Conservation (phyloP, 75 land plant genomes). For the Cryptomeria japonica region DNA sequence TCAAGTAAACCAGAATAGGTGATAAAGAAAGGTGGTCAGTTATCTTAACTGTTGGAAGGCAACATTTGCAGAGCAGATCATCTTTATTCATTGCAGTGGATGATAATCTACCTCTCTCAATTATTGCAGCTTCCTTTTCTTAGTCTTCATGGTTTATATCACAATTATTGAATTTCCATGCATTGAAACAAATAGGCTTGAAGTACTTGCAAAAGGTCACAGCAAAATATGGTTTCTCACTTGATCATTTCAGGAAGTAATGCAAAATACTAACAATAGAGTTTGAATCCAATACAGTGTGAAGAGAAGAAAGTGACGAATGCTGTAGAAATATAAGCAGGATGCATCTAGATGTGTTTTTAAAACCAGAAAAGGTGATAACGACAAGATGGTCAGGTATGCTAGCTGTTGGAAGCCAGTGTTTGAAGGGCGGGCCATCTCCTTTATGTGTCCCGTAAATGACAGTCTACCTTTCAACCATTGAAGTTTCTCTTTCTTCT, state of each 20-base stretch:
- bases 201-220: slow-evolving; percentile 1
- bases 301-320: neutral
- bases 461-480: slow-evolving; percentile 8
- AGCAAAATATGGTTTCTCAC: neutral
- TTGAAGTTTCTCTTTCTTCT: slow-evolving; percentile 7
- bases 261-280: neutral
- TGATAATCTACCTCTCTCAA: slow-evolving; percentile 7
- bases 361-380: slow-evolving; percentile 77
- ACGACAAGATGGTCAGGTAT: slow-evolving; percentile 49
- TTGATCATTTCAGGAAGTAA: neutral
- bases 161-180: neutral
- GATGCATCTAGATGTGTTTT: slow-evolving; percentile 16
- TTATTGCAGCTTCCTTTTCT: slow-evolving; percentile 6
- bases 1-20: slow-evolving; percentile 66
- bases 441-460: neutral
- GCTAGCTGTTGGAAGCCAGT: slow-evolving; percentile 24
- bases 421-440: slow-evolving; percentile 7
- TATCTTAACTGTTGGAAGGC: slow-evolving; percentile 31
- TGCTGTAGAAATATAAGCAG: neutral
- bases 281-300: slow-evolving; percentile 31
- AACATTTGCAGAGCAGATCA: neutral
- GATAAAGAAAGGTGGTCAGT: slow-evolving; percentile 51
- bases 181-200: neutral
- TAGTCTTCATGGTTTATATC: slow-evolving; percentile 1
- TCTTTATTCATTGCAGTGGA: neutral